Evolutionary conservation across 1,284 basidiomycete genomes (phyloP).

Genomic region (Apiotrichum laibachii): DNA sequence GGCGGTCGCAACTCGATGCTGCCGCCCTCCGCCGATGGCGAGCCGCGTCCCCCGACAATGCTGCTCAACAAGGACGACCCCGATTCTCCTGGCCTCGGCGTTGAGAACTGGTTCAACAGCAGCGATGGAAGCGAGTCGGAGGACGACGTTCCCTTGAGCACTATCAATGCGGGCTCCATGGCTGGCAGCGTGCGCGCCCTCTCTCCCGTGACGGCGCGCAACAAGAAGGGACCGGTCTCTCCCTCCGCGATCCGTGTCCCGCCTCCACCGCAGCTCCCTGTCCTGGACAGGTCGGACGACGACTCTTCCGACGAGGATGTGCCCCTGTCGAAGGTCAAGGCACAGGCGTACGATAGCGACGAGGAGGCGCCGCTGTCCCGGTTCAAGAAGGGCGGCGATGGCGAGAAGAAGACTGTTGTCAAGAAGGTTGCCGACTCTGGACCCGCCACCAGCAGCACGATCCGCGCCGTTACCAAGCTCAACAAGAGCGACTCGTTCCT

Average conservation of each 20-base stretch:
- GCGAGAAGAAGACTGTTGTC: background rate
- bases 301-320: slow-evolving; percentile 31
- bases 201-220: slow-evolving; percentile 5
- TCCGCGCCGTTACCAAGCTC: background rate
- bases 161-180: background rate
- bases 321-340: slow-evolving; percentile 30
- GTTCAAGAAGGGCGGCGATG: slow-evolving; percentile 12
- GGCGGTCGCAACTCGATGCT: slow-evolving; percentile 3
- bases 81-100: slow-evolving; percentile 11
- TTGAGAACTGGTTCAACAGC: slow-evolving; percentile 20
- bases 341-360: slow-evolving; percentile 32
- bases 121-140: slow-evolving; percentile 17
- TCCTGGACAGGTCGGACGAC: background rate
- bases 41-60: slow-evolving; percentile 15
- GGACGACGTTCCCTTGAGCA: slow-evolving; percentile 7
- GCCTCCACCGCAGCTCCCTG: background rate
- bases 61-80: background rate
- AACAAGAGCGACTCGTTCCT: background rate
- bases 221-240: slow-evolving; percentile 9
- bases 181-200: slow-evolving; percentile 2
- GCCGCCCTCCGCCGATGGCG: background rate
- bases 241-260: slow-evolving; percentile 2
- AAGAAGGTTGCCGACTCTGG: background rate
- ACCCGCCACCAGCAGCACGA: background rate
- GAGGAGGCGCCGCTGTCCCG: slow-evolving; percentile 44